Evolutionary conservation across 2,329 filamentous ascomycete genomes (phyloP), one percentile per base, ranked within the genome.

Genomic region (Ophiostoma novo-ulmi): DNA sequence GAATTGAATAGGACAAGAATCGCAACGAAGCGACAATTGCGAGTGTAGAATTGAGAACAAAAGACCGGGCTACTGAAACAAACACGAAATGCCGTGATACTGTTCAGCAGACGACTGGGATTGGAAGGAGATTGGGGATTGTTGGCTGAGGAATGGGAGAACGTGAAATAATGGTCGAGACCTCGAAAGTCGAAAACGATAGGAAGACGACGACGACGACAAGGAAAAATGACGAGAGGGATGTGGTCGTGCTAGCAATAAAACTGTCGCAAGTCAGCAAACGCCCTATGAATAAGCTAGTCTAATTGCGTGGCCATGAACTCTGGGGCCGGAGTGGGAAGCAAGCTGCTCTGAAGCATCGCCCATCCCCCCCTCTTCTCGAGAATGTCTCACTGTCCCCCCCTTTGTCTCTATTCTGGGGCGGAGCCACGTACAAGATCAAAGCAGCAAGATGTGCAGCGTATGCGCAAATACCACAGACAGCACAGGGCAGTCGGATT

Each of bases 261-360:
- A 36, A 65, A 65, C 63, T 65, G 63, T 41, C 63, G 63, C 63
- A 65, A 39, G 63, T 65, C 36, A 65, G 63, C 63, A 65, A n/a
- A 63, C 58, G 26, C 58, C 58, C 58, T 38, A 65, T 65, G 20
- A 38, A 64, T 39, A 41, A 39, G 63, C 63, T 65, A 65, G 63
- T 65, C 63, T 65, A 38, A 22, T 65, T 65, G 63, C 63, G 63
- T 65, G 35, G 63, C 36, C 63, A 39, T 65, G 35, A 65, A 39
- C 63, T 39, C 36, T 26, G 63, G 63, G 63, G 36, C 36, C 63
- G 63, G 63, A 65, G 63, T 65, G 35, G 63, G 36, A 64, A 65
- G 61, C 61, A 36, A 36, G 35, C 36, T 65, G 35, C 6, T 39
- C 20, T 39, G 35, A 64, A 64, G 61, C 61, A 38, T 64, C 61